Conservation (phyloP, 768 basidiomycete species). For the Lactifluus volemus region DNA sequence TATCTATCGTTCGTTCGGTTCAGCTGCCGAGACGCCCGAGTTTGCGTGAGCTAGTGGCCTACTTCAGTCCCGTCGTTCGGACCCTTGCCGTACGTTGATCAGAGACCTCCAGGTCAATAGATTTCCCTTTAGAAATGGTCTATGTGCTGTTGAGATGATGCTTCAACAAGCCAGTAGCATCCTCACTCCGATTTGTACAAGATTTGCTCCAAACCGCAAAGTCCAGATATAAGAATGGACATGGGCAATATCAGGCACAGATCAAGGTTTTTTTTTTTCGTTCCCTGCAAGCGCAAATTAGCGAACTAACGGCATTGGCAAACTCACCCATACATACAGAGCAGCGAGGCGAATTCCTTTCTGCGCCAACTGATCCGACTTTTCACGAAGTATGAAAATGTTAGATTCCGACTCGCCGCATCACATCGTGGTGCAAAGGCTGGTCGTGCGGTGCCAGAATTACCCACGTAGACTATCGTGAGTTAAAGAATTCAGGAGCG, state of each 20-base stretch:
- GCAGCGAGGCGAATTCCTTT: neutral
- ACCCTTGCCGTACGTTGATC: neutral
- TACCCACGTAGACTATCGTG: neutral
- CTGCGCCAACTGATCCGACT: neutral
- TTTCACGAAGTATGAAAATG: neutral
- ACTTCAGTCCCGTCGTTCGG: neutral
- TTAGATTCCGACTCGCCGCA: neutral
- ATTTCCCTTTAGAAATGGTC: neutral
- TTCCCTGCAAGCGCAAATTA: constrained; percentile 3
- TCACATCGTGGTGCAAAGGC: neutral
- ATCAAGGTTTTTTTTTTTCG: neutral
- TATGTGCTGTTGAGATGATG: neutral
- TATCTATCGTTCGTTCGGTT: neutral
- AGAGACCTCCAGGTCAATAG: neutral
- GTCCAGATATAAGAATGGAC: neutral
- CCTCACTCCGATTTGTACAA: neutral
- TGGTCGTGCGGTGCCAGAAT: neutral
- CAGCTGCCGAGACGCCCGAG: neutral
- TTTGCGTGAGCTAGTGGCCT: neutral
- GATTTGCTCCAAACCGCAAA: neutral
- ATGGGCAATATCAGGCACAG: neutral
- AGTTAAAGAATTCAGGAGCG: neutral
- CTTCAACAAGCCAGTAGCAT: neutral
- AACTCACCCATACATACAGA: neutral
- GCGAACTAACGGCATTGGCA: neutral